Conservation (phyloP, 371 early-diverging fungal species). For the Dinochytrium kinnereticum region DNA sequence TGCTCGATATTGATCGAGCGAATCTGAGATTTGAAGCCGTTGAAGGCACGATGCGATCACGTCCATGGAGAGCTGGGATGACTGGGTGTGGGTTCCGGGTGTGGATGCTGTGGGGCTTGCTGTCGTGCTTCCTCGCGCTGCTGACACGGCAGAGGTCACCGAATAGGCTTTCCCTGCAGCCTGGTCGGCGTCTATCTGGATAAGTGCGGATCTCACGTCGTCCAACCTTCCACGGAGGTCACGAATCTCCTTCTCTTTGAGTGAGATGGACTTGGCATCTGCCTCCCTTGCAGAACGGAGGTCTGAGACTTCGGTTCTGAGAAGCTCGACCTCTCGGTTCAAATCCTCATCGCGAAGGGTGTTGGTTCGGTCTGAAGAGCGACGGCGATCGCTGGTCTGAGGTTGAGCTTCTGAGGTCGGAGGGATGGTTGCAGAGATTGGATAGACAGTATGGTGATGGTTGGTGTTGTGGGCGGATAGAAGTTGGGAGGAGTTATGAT, state of each 20-base stretch:
- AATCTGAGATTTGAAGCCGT: neutral
- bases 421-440: too few species aligned
- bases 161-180: neutral
- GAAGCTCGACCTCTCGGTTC: neutral
- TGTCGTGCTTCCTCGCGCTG: neutral
- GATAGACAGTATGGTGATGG: neutral
- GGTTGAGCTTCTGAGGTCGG: too few species aligned
- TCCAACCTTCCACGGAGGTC: slow-evolving; percentile 17
- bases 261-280: slow-evolving; percentile 23
- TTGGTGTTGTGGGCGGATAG: neutral
- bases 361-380: too few species aligned
- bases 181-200: neutral
- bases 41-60: neutral
- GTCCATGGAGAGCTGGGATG: neutral
- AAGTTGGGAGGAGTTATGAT: neutral
- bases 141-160: neutral
- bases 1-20: too few species aligned
- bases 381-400: too few species aligned
- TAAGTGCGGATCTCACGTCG: neutral
- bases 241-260: slow-evolving; percentile 32
- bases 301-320: neutral
- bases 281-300: neutral
- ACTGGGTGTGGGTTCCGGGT: neutral
- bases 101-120: neutral
- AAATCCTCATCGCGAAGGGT: too few species aligned